A percentile compares a stretch with the other conserved stretches of the same genome.
phyloP scores from a whole-genome alignment of 202 grass and related monocot genomes.

The Schoenoplectus triqueter region DNA sequence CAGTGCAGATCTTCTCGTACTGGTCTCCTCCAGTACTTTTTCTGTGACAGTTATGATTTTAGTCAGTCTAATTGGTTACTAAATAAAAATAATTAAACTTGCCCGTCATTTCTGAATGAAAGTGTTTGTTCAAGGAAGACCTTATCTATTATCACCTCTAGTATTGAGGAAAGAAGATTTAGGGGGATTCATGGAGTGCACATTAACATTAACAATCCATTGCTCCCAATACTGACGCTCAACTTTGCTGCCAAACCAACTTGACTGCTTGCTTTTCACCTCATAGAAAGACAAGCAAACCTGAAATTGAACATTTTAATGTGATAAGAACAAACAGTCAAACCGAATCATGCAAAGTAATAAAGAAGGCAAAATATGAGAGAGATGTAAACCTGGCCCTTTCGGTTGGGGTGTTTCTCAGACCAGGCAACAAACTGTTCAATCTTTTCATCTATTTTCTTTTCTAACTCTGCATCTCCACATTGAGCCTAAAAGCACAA shows the following conservation, averaged over 20 bases:
- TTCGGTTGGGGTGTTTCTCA: conserved; percentile 92
- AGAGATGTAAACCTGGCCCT: conserved; percentile 63
- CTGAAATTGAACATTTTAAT: conserved; percentile 42
- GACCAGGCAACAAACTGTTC: conserved; percentile 76
- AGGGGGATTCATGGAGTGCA: conserved; percentile 46
- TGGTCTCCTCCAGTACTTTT: conserved; percentile 61
- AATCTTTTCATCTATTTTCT: conserved; percentile 93
- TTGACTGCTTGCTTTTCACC: conserved; percentile 71
- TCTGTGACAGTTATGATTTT: conserved; percentile 23
- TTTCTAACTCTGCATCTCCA: conserved; percentile 81
- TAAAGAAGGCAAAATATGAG: background rate
- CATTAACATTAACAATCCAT: conserved; percentile 82
- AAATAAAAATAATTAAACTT: background rate
- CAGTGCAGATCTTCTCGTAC: conserved; percentile 61
- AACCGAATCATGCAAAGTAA: background rate
- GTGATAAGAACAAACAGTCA: conserved; percentile 36
- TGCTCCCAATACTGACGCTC: conserved; percentile 90
- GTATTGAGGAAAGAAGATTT: conserved; percentile 52
- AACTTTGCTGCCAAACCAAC: conserved; percentile 85
- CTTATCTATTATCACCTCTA: conserved; percentile 49
- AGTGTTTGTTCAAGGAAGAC: background rate
- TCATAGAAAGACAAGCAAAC: conserved; percentile 85
- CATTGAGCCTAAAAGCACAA: conserved; percentile 69
- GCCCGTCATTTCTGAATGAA: background rate
- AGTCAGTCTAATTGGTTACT: conserved; percentile 4